phyloP scores from a whole-genome alignment of 306 rosid species.

The Quercus rubra region DNA sequence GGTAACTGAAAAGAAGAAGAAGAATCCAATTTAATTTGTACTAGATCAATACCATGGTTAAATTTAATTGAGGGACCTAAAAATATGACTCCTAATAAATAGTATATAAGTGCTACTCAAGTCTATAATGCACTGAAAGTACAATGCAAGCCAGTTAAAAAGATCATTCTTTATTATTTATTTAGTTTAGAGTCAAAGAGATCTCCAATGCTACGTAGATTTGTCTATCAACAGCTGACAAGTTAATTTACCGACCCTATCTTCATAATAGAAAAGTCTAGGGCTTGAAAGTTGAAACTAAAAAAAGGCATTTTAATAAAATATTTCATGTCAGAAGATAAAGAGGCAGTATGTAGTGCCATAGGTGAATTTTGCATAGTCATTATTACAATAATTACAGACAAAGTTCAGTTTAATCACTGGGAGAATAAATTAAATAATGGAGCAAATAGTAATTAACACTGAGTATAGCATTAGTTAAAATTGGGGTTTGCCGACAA shows the following conservation, averaged over 20 bases:
- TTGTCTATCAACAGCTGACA: background rate
- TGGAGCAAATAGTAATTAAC: conserved; percentile 6
- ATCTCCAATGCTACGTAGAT: background rate
- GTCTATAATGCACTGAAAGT: too few species aligned
- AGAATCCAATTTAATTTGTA: too few species aligned
- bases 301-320: background rate
- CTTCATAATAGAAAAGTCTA: background rate
- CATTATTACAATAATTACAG: conserved; percentile 22
- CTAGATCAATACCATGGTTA: too few species aligned
- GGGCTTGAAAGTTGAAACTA: background rate
- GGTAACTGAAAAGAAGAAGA: too few species aligned
- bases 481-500: conserved; percentile 47
- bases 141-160: too few species aligned
- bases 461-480: background rate
- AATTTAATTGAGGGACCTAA: too few species aligned
- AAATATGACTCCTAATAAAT: too few species aligned
- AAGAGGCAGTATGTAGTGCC: conserved; percentile 8
- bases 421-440: background rate
- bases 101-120: too few species aligned
- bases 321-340: background rate
- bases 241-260: background rate
- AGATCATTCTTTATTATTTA: too few species aligned
- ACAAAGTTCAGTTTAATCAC: conserved; percentile 9
- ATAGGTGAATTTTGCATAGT: conserved; percentile 9
- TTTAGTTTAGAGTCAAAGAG: too few species aligned